phyloP scores from a whole-genome alignment of 345 rosid genomes.

The Populus euphratica region DNA sequence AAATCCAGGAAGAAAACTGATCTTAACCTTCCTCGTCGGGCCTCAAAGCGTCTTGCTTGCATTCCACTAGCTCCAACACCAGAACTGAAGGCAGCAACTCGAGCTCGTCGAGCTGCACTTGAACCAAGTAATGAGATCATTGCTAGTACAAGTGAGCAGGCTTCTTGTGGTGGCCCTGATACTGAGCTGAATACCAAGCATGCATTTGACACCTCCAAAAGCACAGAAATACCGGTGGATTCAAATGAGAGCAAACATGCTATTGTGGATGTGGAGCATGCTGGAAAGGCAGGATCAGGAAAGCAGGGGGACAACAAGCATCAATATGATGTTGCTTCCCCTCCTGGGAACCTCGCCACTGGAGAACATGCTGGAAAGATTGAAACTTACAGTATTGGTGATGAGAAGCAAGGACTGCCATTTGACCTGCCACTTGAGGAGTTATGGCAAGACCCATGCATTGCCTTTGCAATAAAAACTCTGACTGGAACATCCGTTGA shows the following conservation, averaged over 20 bases:
- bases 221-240: constrained; percentile 7
- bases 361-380: constrained; percentile 9
- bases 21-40: constrained; percentile 47
- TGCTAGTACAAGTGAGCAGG: constrained; percentile 18
- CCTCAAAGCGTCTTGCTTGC: constrained; percentile 92
- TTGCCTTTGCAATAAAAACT: constrained; percentile 91
- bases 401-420: constrained; percentile 23
- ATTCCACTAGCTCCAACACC: constrained; percentile 60
- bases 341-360: constrained; percentile 1
- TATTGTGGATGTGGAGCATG: constrained; percentile 17
- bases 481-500: constrained; percentile 64
- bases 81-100: constrained; percentile 45
- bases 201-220: constrained; percentile 15
- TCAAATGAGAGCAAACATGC: constrained; percentile 22
- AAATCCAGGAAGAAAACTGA: constrained; percentile 39
- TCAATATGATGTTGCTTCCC: constrained; percentile 12
- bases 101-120: constrained; percentile 36
- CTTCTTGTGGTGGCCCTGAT: constrained; percentile 22
- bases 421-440: constrained; percentile 62
- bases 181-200: constrained; percentile 13
- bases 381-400: constrained; percentile 18
- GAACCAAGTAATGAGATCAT: constrained; percentile 29
- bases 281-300: constrained; percentile 23
- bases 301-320: constrained; percentile 11
- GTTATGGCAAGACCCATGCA: constrained; percentile 87